These are phyloP conservation scores for Elsinoe necatrix DNA, from an alignment of 2,329 filamentous ascomycete genomes.

Conservation along the genomic window DNA sequence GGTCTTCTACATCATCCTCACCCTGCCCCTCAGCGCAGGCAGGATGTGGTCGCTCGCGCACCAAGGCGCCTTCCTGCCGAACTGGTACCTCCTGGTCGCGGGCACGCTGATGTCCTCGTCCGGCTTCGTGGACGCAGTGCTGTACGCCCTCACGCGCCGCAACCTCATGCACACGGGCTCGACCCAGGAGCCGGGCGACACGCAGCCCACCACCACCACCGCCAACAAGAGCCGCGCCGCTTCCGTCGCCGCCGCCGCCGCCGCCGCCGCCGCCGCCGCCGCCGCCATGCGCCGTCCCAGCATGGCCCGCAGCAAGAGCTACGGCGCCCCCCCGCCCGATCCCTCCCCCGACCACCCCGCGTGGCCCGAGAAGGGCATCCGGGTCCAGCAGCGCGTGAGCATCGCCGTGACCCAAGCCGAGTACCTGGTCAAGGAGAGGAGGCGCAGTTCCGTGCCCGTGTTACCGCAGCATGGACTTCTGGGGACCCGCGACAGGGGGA, in stretches of 20 bases:
- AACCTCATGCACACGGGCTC: constrained; percentile 42
- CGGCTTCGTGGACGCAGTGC: constrained; percentile 50
- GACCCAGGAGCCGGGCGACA: constrained; percentile 17
- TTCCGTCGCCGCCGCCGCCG: background rate
- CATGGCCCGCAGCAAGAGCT: background rate
- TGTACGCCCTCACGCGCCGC: constrained; percentile 51
- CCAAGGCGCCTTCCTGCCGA: constrained; percentile 26
- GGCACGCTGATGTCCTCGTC: constrained; percentile 51
- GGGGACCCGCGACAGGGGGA: background rate
- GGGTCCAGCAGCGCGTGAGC: background rate
- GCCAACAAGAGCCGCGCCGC: background rate
- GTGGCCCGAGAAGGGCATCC: background rate
- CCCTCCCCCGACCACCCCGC: background rate
- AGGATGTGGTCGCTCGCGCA: constrained; percentile 56
- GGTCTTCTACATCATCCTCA: constrained; percentile 60
- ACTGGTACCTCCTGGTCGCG: constrained; percentile 41
- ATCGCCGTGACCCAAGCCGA: background rate
- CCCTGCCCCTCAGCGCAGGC: constrained; percentile 55
- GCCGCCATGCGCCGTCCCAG: background rate
- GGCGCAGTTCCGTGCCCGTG: constrained; percentile 1
- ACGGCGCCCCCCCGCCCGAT: background rate
- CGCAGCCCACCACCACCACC: background rate
- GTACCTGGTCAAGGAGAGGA: background rate
- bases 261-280: background rate
- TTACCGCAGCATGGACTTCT: background rate